A percentile compares a stretch with the other conserved stretches of the same genome.
Conservation (phyloP, 176 grass and related monocot genomes). For the Zoysia pacifica region DNA sequence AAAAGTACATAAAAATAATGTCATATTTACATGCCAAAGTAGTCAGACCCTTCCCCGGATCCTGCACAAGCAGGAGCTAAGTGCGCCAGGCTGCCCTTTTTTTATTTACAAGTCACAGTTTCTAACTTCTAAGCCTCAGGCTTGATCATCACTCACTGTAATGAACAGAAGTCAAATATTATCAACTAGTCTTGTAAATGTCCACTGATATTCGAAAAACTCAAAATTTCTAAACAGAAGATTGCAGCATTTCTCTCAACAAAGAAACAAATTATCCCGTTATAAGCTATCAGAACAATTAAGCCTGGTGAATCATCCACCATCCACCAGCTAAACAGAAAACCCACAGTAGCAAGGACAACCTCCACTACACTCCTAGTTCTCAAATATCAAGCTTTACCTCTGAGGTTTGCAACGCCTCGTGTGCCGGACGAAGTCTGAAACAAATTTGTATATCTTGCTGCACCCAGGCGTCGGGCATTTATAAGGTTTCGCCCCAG, state of each 20-base stretch:
- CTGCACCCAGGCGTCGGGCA: conserved; percentile 64
- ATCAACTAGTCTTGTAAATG: conserved; percentile 41
- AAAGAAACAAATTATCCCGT: conserved; percentile 34
- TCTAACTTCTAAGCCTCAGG: conserved; percentile 31
- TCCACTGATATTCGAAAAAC: conserved; percentile 34
- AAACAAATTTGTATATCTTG: conserved; percentile 67
- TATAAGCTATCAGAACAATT: conserved; percentile 44
- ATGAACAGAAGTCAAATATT: conserved; percentile 13
- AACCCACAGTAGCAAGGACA: conserved; percentile 42
- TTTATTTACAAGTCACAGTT: no score
- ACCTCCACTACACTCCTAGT: conserved; percentile 43
- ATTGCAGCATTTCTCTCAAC: conserved; percentile 40
- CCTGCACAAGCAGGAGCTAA: no score
- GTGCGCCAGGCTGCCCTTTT: no score
- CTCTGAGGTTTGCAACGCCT: conserved; percentile 57
- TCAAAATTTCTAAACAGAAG: conserved; percentile 34
- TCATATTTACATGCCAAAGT: no score
- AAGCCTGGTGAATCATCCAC: conserved; percentile 13
- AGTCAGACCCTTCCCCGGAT: no score
- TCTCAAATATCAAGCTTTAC: conserved; percentile 44
- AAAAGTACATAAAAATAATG: no score
- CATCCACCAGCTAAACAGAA: conserved; percentile 38
- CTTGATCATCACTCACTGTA: conserved; percentile 10
- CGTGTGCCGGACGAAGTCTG: conserved; percentile 72
- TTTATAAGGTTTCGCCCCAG: conserved; percentile 65